A percentile compares a stretch with the other conserved stretches of the same genome.
Conservation (phyloP, 106 monocot species). For the Dioscorea dumetorum region DNA sequence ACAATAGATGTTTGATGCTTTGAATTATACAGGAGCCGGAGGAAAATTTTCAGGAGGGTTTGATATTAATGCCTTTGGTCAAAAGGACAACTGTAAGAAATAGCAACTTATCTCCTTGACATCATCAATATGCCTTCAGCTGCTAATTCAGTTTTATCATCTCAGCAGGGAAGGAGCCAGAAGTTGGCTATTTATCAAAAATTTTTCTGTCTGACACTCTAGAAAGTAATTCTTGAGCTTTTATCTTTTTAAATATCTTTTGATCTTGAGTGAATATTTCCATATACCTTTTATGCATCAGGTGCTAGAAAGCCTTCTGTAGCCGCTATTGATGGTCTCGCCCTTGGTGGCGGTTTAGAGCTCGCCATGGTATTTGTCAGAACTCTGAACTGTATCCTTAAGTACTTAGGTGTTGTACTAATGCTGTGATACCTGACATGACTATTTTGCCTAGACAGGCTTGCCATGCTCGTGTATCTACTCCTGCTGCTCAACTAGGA, state of each 20-base stretch:
- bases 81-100: constrained; percentile 49
- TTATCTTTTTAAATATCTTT: neutral
- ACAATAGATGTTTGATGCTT: neutral
- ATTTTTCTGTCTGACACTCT: constrained; percentile 70
- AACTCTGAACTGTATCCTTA: neutral
- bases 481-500: constrained; percentile 64
- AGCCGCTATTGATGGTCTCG: constrained; percentile 93
- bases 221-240: constrained; percentile 50
- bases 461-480: constrained; percentile 85
- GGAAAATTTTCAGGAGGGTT: constrained; percentile 95
- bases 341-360: constrained; percentile 95
- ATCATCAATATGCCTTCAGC: neutral
- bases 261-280: neutral
- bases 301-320: constrained; percentile 88
- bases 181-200: constrained; percentile 56
- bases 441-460: constrained; percentile 30
- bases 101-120: neutral
- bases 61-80: constrained; percentile 84
- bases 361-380: constrained; percentile 70
- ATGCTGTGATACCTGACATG: neutral
- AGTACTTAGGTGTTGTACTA: neutral
- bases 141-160: constrained; percentile 7
- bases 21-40: constrained; percentile 28
- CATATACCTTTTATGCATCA: constrained; percentile 6
- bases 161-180: constrained; percentile 40